Evolutionary conservation across 2,329 filamentous ascomycete genomes (phyloP).

Genomic region (Zalaria obscura): DNA sequence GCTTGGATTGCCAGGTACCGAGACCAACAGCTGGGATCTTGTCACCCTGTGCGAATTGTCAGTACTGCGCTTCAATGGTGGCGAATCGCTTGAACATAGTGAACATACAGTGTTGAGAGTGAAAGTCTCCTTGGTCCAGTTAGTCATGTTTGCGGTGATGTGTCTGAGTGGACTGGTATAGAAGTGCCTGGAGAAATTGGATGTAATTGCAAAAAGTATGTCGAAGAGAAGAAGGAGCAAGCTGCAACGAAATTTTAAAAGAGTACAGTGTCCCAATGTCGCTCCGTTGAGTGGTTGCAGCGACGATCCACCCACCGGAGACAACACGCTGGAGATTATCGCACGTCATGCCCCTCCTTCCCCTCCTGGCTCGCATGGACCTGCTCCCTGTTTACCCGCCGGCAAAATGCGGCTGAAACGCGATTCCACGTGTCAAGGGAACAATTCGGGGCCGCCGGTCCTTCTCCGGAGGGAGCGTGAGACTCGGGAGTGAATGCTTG

Average conservation of each 20-base stretch:
- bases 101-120: slow-evolving; percentile 5
- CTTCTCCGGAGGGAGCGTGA: too few relatives aligned
- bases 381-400: background rate
- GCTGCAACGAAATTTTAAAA: background rate
- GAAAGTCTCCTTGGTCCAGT: slow-evolving; percentile 14
- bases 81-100: background rate
- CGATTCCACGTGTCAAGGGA: too few relatives aligned
- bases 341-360: background rate
- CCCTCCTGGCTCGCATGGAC: background rate
- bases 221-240: background rate
- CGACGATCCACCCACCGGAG: background rate
- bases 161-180: slow-evolving; percentile 7
- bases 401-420: too few relatives aligned
- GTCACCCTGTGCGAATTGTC: slow-evolving; percentile 50
- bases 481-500: background rate
- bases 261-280: background rate
- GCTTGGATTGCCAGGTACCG: slow-evolving; percentile 65
- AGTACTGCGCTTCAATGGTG: background rate
- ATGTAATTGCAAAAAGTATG: background rate
- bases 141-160: slow-evolving; percentile 4
- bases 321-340: background rate
- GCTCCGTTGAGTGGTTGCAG: background rate
- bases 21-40: slow-evolving; percentile 65
- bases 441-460: too few relatives aligned
- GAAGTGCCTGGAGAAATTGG: background rate